These are phyloP conservation scores for Trichoderma afroharzianum DNA, from an alignment of 2,329 filamentous ascomycete genomes.

Conservation along the genomic window DNA sequence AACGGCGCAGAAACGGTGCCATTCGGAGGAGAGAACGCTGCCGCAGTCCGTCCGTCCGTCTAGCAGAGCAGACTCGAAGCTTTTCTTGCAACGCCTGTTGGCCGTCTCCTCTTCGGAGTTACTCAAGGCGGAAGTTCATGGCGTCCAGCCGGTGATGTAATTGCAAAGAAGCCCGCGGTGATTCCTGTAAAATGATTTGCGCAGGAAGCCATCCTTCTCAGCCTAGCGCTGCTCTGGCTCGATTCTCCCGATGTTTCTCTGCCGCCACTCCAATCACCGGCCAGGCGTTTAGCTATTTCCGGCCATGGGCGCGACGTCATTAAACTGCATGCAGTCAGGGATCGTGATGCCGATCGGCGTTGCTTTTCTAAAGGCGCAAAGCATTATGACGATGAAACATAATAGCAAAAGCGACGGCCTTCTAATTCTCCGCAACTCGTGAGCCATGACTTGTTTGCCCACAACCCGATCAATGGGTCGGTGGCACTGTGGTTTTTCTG, in stretches of 20 bases:
- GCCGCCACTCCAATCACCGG: background rate
- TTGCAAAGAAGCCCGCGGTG: background rate
- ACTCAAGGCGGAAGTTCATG: background rate
- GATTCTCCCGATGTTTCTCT: background rate
- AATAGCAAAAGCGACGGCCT: background rate
- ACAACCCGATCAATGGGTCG: background rate
- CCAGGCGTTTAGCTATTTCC: slow-evolving; percentile 2
- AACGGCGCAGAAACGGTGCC: background rate
- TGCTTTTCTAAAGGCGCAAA: background rate
- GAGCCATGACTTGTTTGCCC: background rate
- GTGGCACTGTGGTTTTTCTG: background rate
- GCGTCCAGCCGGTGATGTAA: slow-evolving; percentile 16
- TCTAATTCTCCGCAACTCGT: background rate
- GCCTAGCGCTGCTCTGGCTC: background rate
- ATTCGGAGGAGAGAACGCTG: background rate
- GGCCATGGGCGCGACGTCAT: slow-evolving; percentile 4
- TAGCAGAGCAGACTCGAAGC: background rate
- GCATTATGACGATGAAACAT: background rate
- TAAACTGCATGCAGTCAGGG: background rate
- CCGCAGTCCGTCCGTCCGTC: background rate
- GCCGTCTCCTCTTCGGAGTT: background rate
- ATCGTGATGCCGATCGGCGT: background rate
- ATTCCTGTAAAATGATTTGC: slow-evolving; percentile 2
- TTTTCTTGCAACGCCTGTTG: background rate
- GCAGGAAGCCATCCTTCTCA: background rate